A percentile compares a stretch with the other conserved stretches of the same genome.
These are phyloP conservation scores for Paramecium octaurelia DNA, from an alignment of 73 alveolate genomes.

Conservation along the genomic window DNA sequence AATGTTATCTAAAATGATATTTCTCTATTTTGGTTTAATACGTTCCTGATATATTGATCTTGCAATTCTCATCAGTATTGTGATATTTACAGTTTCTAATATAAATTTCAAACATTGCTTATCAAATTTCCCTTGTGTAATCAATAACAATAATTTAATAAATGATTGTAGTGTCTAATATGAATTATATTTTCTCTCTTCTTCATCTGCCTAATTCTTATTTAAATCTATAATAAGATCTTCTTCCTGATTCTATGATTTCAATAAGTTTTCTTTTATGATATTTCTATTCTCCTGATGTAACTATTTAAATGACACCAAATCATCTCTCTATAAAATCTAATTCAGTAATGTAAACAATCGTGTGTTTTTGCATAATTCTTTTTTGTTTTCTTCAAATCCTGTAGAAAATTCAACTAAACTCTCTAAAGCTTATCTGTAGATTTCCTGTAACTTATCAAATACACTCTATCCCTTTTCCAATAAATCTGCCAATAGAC, in stretches of 20 bases:
- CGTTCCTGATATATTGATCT: background rate
- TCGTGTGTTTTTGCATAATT: constrained; percentile 21
- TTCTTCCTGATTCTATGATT: background rate
- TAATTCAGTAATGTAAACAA: background rate
- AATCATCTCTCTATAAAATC: background rate
- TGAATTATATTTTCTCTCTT: background rate
- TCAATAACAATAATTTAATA: background rate
- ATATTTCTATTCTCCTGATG: background rate
- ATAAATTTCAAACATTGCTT: background rate
- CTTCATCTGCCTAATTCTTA: background rate
- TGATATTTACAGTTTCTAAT: background rate
- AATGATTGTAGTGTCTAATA: background rate
- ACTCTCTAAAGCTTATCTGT: constrained; percentile 20
- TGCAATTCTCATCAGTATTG: background rate
- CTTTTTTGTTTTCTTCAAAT: background rate
- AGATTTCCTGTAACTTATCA: background rate
- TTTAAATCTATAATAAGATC: background rate
- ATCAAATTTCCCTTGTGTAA: background rate
- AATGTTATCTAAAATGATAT: background rate
- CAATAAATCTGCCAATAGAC: background rate
- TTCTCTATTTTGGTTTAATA: background rate
- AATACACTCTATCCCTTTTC: background rate
- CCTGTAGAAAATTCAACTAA: constrained; percentile 39
- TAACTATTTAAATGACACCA: background rate
- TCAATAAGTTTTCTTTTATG: background rate